Base-by-base conservation (phyloP, 768 basidiomycete species). In the Tricholoma furcatifolium region DNA sequence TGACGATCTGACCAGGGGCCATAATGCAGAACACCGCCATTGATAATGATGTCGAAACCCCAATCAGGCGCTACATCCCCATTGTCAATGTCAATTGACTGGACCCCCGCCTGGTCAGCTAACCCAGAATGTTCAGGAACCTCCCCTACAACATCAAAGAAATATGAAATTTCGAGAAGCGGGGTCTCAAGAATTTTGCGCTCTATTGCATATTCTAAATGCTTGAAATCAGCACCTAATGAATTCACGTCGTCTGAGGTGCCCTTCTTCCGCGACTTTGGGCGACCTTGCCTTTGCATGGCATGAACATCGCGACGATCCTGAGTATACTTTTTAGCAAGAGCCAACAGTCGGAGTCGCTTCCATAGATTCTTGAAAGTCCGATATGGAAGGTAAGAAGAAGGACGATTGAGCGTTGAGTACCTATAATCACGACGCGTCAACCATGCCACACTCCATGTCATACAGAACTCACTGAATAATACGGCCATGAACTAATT, bases 1-100 rank as follows among this genome's bases (percentile, higher is more conserved):
- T 97, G 96, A 21, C 95, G 80, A 70, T 98, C 96, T 20, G 94
- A 88, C 96, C 96, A 98, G 3, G 96, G 96, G 4, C 96, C 96
- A 65, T 98, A 98, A 17, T 83, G 80, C 32, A 97, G 58, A 32
- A 77, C 67, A 0, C 92, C 95, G 15, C 85, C 84, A 53, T 82
- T 74, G n/a, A 98, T 74, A 15, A 86, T 78, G 15, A 98, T 60
- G 62, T 98, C 91, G 21, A 97, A 71, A 2, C 95, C 96, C 91
- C 94, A 98, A 64, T 98, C 92, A 6, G 96, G 96, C 18, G 89
- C 77, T 38, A 87, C 64, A 61, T 91, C 94, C 1, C 92, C 88
- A 63, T 97, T 97, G 2, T 91, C 93, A 45, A 94, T 76, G 57
- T 93, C 87, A 62, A 81, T 74, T 6, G 77, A 67, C 51, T 83